Evolutionary conservation across 495 filamentous ascomycete species (phyloP), one percentile per base, ranked within the genome.

Genomic region (Talaromyces borbonicus): DNA sequence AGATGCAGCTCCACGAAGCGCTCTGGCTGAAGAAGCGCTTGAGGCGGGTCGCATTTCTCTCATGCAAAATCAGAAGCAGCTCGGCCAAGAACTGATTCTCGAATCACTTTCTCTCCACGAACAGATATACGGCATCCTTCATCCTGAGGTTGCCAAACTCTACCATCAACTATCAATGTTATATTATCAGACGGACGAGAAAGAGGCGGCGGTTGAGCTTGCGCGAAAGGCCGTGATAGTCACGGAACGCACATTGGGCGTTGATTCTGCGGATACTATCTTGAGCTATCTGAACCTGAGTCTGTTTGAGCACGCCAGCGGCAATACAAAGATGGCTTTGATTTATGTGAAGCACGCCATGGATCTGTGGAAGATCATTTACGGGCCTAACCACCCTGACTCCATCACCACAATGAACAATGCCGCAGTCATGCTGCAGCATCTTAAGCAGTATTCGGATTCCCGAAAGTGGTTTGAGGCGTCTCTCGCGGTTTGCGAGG

Each of bases 371-470:
- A 95, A 96, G 73, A 75, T 96, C 60, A 88, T 96, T 59, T 97
- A 95, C 58, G 93, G 93, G 33, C 65, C 80, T 9, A 83, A 85
- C 57, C 93, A 99, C 66, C 93, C 93, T 2, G 93, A 99, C 64
- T 92, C 87, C 12, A 95, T 97, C 67, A 99, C 93, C 9, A 96
- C 93, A 24, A 82, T 97, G 65, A 99, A 97, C 75, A 99, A 99
- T 60, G 89, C 87, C 11, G 93, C 93, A 9, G 92, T 97, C 22
- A 99, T 99, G 93, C 78, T 97, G 38, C 93, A 97, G 67, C 80
- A 85, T 46, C 72, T 95, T 55, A 90, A 94, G 71, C 78, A 83
- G 37, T 99, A 90, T 72, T 77, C 84, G 49, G 87, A 94, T 62
- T 96, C 90, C 11, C 83, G 90, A 45, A 72, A 85, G 50, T 99